Evolutionary conservation across 1,284 basidiomycete genomes (phyloP).

Genomic region (Thecaphora frezii): DNA sequence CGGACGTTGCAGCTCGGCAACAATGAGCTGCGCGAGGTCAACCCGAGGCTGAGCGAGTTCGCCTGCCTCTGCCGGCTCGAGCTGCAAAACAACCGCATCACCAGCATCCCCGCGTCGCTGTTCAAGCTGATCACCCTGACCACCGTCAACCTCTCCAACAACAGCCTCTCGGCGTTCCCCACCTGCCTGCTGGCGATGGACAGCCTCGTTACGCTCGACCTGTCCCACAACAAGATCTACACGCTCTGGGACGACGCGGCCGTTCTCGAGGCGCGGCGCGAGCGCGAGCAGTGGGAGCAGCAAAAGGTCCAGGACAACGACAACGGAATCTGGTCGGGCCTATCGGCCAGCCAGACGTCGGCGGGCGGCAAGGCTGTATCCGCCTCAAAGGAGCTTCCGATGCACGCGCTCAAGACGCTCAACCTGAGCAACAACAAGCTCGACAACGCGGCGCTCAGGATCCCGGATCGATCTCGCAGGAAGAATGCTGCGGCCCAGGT

Average conservation of each 20-base stretch:
- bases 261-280: slow-evolving; percentile 14
- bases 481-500: slow-evolving; percentile 5
- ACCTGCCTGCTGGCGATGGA: slow-evolving; percentile 36
- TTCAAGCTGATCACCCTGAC: slow-evolving; percentile 42
- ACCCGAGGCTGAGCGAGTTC: slow-evolving; percentile 41
- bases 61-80: slow-evolving; percentile 42
- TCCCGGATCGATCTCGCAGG: slow-evolving; percentile 20
- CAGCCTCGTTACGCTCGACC: slow-evolving; percentile 43
- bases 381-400: slow-evolving; percentile 7
- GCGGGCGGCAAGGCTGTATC: slow-evolving; percentile 11
- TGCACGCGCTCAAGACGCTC: slow-evolving; percentile 33
- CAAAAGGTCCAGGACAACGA: slow-evolving; percentile 19
- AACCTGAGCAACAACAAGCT: slow-evolving; percentile 47
- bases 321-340: slow-evolving; percentile 42
- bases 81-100: slow-evolving; percentile 45
- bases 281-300: slow-evolving; percentile 33
- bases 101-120: slow-evolving; percentile 25
- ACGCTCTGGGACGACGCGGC: slow-evolving; percentile 37
- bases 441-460: slow-evolving; percentile 31
- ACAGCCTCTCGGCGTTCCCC: slow-evolving; percentile 40
- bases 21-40: slow-evolving; percentile 35
- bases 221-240: slow-evolving; percentile 47
- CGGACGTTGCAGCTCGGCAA: slow-evolving; percentile 36
- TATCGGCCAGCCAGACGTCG: slow-evolving; percentile 28
- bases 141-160: slow-evolving; percentile 41